Evolutionary conservation across 2,329 filamentous ascomycete species (phyloP), one percentile per base, ranked within the genome.

Genomic region (Proliferodiscus dingleyae): DNA sequence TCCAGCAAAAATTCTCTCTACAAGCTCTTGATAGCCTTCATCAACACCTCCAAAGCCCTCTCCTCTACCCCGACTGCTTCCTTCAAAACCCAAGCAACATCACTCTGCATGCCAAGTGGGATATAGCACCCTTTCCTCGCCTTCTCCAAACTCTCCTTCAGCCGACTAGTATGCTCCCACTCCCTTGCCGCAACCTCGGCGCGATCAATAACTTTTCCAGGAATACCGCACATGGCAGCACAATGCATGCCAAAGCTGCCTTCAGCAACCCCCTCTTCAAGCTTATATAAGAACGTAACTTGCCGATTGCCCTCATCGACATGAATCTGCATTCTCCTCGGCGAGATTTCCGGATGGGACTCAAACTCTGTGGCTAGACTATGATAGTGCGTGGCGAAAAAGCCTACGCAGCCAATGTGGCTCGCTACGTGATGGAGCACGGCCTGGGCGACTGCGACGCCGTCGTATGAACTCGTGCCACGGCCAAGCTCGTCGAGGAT

Each of bases 171-270:
- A 66, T 96, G 89, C 69, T 98, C 93, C 89, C 93, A 97, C 60
- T 89, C 87, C 56, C 76, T 82, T 1, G 93, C 93, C 5, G 93
- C 93, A 18, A 83, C 79, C 66, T 98, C 93, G 0, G 93, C 93
- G 18, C 85, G 73, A 61, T 90, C 83, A 51, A 98, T 89, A 13
- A 98, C 82, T 45, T 83, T 83, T 36, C 73, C 72, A 0, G 89
- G 81, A 53, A 98, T 97, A 1, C 93, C 93, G 59, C 93, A 98
- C 93, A 98, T 98, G 49, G 89, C 85, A 1, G 93, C 93, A 63
- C 93, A 98, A 66, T 98, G 93, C 93, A 98, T 98, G 59, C 93
- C 93, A 61, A 97, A 98, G 61, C 88, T 95, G 13, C 93, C 93
- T 66, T 97, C 90, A 0, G 93, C 93, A 8, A 97, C 89, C 2